A percentile compares a stretch with the other conserved stretches of the same genome.
Evolutionary conservation across 164 flowering plant species (phyloP).

Genomic region (Liquidambar formosana): DNA sequence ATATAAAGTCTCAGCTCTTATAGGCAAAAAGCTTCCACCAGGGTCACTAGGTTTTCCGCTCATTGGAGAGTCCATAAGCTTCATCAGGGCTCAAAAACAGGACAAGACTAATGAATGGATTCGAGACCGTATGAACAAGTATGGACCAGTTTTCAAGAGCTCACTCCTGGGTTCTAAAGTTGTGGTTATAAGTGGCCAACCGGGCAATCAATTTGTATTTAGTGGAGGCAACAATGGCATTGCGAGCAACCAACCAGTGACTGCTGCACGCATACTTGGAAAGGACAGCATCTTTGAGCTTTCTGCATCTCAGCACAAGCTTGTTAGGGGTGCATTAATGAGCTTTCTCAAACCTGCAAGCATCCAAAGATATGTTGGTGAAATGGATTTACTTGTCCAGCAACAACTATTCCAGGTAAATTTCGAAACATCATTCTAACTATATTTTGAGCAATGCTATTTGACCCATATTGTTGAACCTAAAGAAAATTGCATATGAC

Average conservation of each 20-base stretch:
- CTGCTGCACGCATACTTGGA: conserved; percentile 17
- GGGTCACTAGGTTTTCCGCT: no score
- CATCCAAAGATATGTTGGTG: conserved; percentile 13
- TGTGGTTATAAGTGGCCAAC: conserved; percentile 19
- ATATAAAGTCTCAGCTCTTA: conserved; percentile 3
- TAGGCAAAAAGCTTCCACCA: no score
- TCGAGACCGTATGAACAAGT: no score
- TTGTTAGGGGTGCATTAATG: conserved; percentile 18
- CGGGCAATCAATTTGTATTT: conserved; percentile 21
- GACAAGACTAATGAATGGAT: conserved; percentile 20
- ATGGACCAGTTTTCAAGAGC: no score
- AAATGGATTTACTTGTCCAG: conserved; percentile 20
- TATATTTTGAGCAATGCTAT: no score
- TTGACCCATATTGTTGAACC: no score
- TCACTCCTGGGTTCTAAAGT: conserved; percentile 18
- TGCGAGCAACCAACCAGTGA: conserved; percentile 8
- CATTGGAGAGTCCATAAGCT: conserved; percentile 27
- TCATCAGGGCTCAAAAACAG: conserved; percentile 14
- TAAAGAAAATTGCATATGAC: no score
- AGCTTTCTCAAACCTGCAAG: conserved; percentile 17
- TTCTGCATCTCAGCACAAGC: conserved; percentile 4
- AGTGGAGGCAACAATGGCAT: conserved; percentile 3
- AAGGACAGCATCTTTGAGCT: conserved; percentile 20
- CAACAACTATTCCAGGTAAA: no score
- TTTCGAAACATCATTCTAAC: no score